Conservation (phyloP, 163 green algal genomes). For the Scenedesmus sp. region DNA sequence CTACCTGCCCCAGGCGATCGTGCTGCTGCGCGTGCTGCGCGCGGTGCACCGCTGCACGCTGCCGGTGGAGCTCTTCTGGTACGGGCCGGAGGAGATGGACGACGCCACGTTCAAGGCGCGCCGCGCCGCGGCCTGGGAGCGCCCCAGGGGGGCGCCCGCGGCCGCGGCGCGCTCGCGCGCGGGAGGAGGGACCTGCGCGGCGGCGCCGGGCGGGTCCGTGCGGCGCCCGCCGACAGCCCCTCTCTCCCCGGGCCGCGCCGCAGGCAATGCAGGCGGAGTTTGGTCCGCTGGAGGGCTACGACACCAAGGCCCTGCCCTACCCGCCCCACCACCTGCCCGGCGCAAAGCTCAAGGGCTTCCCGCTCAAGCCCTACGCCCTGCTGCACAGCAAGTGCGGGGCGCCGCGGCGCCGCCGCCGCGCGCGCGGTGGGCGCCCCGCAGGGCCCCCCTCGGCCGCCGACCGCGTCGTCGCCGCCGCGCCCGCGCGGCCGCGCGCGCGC, state of each 20-base stretch:
- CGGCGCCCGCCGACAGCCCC: no score
- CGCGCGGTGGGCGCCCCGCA: no score
- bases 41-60: slow-evolving; percentile 10
- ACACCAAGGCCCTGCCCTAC: slow-evolving; percentile 15
- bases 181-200: no score
- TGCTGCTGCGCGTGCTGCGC: slow-evolving; percentile 35
- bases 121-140: neutral
- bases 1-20: slow-evolving; percentile 44
- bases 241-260: no score
- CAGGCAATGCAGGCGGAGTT: slow-evolving; percentile 33
- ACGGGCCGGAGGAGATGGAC: slow-evolving; percentile 33
- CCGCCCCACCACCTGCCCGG: slow-evolving; percentile 34
- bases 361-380: slow-evolving; percentile 41
- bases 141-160: neutral
- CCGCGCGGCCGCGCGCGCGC: no score
- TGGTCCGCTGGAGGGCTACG: slow-evolving; percentile 38
- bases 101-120: slow-evolving; percentile 14
- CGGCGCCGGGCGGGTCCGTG: no score
- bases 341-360: slow-evolving; percentile 41
- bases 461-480: no score
- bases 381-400: slow-evolving; percentile 39
- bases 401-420: no score
- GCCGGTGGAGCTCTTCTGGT: slow-evolving; percentile 43
- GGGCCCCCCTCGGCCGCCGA: no score
- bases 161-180: neutral